These are phyloP conservation scores for Trichophyton benhamiae DNA, from an alignment of 2,329 filamentous ascomycete species.

Conservation along the genomic window DNA sequence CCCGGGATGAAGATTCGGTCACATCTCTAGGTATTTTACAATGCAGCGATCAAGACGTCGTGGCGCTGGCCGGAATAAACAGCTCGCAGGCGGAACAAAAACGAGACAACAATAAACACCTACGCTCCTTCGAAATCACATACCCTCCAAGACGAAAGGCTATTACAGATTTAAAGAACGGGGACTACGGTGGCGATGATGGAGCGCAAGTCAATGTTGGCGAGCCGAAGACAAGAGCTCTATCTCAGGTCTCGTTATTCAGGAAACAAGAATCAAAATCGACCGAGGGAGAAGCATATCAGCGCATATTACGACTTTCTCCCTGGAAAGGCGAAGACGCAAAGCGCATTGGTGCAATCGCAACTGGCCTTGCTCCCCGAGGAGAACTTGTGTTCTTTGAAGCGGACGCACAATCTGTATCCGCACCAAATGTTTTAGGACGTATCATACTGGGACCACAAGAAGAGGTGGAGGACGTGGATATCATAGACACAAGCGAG, in stretches of 20 bases:
- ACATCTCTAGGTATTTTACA: slow-evolving; percentile 64
- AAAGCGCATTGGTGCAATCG: slow-evolving; percentile 60
- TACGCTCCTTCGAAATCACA: slow-evolving; percentile 59
- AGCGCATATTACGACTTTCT: slow-evolving; percentile 46
- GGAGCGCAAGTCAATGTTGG: slow-evolving; percentile 26
- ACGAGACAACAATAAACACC: slow-evolving; percentile 69
- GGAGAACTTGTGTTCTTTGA: slow-evolving; percentile 74
- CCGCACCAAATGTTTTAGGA: slow-evolving; percentile 41
- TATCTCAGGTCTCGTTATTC: slow-evolving; percentile 44
- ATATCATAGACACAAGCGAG: slow-evolving; percentile 26
- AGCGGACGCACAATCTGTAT: slow-evolving; percentile 44
- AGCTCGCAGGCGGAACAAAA: slow-evolving; percentile 59
- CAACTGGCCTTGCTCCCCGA: slow-evolving; percentile 62
- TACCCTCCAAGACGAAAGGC: slow-evolving; percentile 38
- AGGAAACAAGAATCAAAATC: slow-evolving; percentile 24
- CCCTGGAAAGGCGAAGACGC: slow-evolving; percentile 41
- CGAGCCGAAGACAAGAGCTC: slow-evolving; percentile 14
- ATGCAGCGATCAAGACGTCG: slow-evolving; percentile 40
- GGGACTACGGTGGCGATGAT: slow-evolving; percentile 10
- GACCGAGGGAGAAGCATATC: slow-evolving; percentile 46
- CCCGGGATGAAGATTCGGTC: slow-evolving; percentile 76
- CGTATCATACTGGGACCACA: slow-evolving; percentile 40
- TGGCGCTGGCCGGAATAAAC: slow-evolving; percentile 69
- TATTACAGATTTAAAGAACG: slow-evolving; percentile 13
- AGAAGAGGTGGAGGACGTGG: slow-evolving; percentile 41